A percentile compares a stretch with the other conserved stretches of the same genome.
These are phyloP conservation scores for thale cress (Arabidopsis thaliana) DNA, from an alignment of 345 rosid genomes.

Conservation along the genomic window DNA sequence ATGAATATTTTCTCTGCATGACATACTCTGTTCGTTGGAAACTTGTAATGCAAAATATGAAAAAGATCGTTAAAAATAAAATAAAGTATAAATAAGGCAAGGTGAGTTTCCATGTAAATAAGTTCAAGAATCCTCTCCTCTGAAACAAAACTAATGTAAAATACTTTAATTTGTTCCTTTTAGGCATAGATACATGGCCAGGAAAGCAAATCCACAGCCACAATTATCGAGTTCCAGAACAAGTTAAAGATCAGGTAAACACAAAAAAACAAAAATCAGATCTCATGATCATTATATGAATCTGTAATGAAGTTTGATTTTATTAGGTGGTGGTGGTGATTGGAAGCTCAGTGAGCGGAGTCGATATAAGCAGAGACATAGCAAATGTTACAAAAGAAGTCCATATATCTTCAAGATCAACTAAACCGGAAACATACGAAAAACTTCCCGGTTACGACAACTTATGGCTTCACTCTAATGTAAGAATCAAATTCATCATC, in stretches of 20 bases:
- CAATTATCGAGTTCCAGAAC: conserved; percentile 69
- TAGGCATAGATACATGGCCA: conserved; percentile 70
- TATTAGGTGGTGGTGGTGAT: conserved; percentile 63
- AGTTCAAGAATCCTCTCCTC: too few relatives aligned
- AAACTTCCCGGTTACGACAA: conserved; percentile 54
- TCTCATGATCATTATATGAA: not conserved
- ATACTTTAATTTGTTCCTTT: too few relatives aligned
- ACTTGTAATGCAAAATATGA: too few relatives aligned
- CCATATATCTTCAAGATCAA: conserved; percentile 62
- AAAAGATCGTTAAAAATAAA: too few relatives aligned
- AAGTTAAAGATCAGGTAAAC: conserved; percentile 60
- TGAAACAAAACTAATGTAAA: not conserved
- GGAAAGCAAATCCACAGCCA: conserved; percentile 87
- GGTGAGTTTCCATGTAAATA: too few relatives aligned
- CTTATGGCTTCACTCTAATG: conserved; percentile 77
- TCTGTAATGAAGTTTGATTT: not conserved
- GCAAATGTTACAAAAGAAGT: conserved; percentile 75
- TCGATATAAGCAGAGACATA: conserved; percentile 67
- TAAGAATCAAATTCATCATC: conserved; percentile 35
- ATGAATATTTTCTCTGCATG: too few relatives aligned
- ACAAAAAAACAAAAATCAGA: not conserved
- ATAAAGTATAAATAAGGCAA: too few relatives aligned
- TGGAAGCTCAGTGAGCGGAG: conserved; percentile 55
- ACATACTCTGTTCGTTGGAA: too few relatives aligned
- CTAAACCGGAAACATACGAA: conserved; percentile 50